These are phyloP conservation scores for Pseudozyma thailandica DNA, from an alignment of 1,284 basidiomycete species.

Conservation along the genomic window DNA sequence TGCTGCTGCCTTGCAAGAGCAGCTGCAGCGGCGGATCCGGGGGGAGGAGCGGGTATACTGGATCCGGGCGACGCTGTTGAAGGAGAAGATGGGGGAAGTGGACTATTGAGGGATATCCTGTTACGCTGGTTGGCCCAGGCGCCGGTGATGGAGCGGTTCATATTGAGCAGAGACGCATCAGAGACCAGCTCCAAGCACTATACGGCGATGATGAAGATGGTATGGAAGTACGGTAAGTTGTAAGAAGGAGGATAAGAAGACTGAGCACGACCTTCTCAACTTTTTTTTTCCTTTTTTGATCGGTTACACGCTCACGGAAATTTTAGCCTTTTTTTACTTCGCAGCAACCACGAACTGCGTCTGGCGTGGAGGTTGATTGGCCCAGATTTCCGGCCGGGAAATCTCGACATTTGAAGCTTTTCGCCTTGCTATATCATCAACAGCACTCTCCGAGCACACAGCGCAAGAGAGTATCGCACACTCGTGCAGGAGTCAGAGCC, in stretches of 20 bases:
- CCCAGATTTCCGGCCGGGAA: constrained; percentile 23
- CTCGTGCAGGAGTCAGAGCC: no score
- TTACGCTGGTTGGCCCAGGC: constrained; percentile 58
- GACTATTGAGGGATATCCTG: constrained; percentile 59
- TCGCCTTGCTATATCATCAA: no score
- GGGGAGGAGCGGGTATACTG: constrained; percentile 53
- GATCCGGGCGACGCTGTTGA: constrained; percentile 23
- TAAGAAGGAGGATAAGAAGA: no score
- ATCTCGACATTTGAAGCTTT: background rate
- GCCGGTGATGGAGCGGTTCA: constrained; percentile 64
- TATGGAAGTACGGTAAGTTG: background rate
- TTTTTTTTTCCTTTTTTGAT: constrained; percentile 15
- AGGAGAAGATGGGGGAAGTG: constrained; percentile 28
- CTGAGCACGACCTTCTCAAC: constrained; percentile 10
- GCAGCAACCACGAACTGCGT: background rate
- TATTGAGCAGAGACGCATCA: constrained; percentile 33
- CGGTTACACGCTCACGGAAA: no score
- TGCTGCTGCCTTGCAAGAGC: constrained; percentile 38
- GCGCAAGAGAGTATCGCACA: no score
- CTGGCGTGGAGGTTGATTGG: constrained; percentile 13
- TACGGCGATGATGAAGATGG: background rate
- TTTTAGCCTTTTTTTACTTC: background rate
- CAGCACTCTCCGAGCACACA: no score
- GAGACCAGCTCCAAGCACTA: constrained; percentile 12
- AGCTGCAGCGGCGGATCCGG: constrained; percentile 56